phyloP scores from a whole-genome alignment of 805 yeast genomes.

The Osmozyma mogii region DNA sequence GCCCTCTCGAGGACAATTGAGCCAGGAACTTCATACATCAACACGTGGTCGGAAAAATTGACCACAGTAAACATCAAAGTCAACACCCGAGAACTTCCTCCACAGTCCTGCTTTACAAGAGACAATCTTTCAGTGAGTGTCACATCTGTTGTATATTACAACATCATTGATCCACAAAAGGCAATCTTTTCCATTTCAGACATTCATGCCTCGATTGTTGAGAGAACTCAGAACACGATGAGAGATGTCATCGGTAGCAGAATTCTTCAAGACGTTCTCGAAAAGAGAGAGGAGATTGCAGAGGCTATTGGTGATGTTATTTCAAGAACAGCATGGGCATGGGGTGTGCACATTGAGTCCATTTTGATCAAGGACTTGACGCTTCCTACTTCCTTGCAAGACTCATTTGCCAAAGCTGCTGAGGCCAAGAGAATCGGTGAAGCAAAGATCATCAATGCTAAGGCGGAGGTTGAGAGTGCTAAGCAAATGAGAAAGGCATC shows the following conservation, averaged over 20 bases:
- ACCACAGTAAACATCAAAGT: conserved; percentile 45
- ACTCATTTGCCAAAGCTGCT: conserved; percentile 64
- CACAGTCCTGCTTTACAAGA: conserved; percentile 62
- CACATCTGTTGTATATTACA: conserved; percentile 61
- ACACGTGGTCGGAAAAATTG: conserved; percentile 55
- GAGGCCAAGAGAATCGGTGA: conserved; percentile 73
- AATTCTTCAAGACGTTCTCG: conserved; percentile 62
- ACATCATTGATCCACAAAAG: conserved; percentile 59
- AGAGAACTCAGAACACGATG: conserved; percentile 65
- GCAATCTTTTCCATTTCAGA: conserved; percentile 51
- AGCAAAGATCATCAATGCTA: conserved; percentile 65
- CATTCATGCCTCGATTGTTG: conserved; percentile 49
- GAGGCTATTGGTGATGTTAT: conserved; percentile 55
- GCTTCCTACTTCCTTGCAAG: conserved; percentile 46
- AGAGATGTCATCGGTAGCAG: conserved; percentile 66
- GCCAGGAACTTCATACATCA: conserved; percentile 60
- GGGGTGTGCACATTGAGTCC: conserved; percentile 68
- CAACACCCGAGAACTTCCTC: conserved; percentile 56
- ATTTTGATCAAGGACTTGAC: conserved; percentile 60
- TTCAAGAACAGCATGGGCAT: conserved; percentile 50
- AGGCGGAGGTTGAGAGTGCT: conserved; percentile 70
- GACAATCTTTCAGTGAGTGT: conserved; percentile 59
- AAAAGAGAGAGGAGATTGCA: conserved; percentile 65
- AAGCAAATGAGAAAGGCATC: conserved; percentile 74
- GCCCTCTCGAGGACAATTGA: conserved; percentile 57